Evolutionary conservation across 106 monocot genomes (phyloP).

Genomic region (Acanthochlamys bracteata): DNA sequence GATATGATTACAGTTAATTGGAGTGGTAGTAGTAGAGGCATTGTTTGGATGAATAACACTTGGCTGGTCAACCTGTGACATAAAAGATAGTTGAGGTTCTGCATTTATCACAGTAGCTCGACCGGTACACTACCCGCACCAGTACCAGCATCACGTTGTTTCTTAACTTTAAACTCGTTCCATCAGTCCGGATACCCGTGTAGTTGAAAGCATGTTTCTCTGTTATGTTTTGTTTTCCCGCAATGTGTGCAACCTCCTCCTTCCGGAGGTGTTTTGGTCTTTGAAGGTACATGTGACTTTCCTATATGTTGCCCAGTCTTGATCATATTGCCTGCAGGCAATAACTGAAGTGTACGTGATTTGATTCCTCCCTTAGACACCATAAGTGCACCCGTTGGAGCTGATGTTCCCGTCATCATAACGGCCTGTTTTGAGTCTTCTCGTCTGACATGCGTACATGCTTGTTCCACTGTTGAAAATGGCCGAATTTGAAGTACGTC

Average conservation of each 20-base stretch:
- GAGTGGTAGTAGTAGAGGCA: neutral
- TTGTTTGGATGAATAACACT: neutral
- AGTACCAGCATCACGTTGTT: neutral
- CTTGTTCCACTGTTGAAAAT: neutral
- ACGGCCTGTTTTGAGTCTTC: neutral
- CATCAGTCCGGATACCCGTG: neutral
- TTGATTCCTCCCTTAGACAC: neutral
- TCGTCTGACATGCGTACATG: neutral
- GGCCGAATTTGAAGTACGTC: neutral
- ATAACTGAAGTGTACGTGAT: too few relatives aligned
- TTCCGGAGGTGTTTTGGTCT: neutral
- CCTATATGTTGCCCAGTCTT: neutral
- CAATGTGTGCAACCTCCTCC: neutral
- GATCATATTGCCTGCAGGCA: too few relatives aligned
- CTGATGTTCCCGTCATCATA: neutral
- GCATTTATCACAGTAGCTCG: neutral
- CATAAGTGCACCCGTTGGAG: neutral
- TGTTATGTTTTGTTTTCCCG: neutral
- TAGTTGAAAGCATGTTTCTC: neutral
- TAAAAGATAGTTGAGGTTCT: neutral
- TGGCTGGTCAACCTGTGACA: neutral
- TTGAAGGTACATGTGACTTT: neutral
- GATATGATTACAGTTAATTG: neutral
- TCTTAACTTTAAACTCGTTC: neutral
- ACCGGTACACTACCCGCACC: too few relatives aligned